A percentile compares a stretch with the other conserved stretches of the same genome.
Conservation (phyloP, 2,329 filamentous ascomycete species). For the Neoarthrinium moseri region DNA sequence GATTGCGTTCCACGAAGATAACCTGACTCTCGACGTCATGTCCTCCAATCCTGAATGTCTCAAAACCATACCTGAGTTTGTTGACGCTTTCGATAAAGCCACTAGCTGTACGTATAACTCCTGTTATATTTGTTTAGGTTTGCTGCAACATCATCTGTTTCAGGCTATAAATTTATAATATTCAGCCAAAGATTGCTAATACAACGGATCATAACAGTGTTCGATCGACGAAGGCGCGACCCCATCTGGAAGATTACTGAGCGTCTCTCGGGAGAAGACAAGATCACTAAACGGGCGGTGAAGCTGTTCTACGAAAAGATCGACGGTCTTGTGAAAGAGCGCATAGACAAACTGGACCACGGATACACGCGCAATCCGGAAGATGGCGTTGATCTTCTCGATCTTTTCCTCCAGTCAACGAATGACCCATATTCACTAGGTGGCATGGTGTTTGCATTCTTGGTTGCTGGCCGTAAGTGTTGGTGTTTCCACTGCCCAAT, state of each 20-base stretch:
- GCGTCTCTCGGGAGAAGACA: background rate
- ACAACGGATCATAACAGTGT: too few species aligned
- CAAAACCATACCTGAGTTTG: background rate
- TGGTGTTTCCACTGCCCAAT: too few species aligned
- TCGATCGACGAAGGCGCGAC: background rate
- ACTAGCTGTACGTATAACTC: background rate
- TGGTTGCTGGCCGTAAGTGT: background rate
- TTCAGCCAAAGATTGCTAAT: too few species aligned
- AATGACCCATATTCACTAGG: background rate
- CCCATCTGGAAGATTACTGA: background rate
- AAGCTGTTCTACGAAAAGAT: background rate
- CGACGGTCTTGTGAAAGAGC: background rate
- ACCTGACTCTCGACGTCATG: background rate
- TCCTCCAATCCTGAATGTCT: background rate
- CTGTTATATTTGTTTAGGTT: too few species aligned
- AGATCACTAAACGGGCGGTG: background rate
- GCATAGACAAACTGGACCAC: background rate
- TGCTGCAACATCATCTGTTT: too few species aligned
- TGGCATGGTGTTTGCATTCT: background rate
- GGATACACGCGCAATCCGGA: background rate
- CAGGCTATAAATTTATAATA: too few species aligned
- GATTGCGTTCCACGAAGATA: background rate
- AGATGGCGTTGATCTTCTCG: background rate
- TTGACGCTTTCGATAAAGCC: background rate
- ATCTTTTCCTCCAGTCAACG: background rate